A percentile compares a stretch with the other conserved stretches of the same genome.
Evolutionary conservation across 1,139 yeast species (phyloP).

Genomic region (Zygosaccharomyces sapae): DNA sequence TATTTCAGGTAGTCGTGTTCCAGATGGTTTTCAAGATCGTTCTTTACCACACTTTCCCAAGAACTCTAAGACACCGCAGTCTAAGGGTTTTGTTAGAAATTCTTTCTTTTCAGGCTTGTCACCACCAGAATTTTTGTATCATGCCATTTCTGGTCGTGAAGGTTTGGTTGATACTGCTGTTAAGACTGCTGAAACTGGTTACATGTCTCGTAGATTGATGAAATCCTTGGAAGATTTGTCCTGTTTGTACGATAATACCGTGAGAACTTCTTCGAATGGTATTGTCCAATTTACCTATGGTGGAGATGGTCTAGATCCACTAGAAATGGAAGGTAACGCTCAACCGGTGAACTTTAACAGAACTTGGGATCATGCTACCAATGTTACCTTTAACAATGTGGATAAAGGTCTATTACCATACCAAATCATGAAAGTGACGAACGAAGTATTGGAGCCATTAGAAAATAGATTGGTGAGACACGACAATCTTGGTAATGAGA

Average conservation of each 20-base stretch:
- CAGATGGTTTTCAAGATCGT: slow-evolving; percentile 98
- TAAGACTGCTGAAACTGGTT: slow-evolving; percentile 98
- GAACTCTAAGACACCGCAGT: slow-evolving; percentile 93
- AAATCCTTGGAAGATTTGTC: slow-evolving; percentile 95
- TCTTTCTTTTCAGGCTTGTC: slow-evolving; percentile 90
- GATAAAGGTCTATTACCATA: slow-evolving; percentile 67
- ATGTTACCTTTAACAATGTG: slow-evolving; percentile 57
- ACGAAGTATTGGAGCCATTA: slow-evolving; percentile 56
- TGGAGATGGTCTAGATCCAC: slow-evolving; percentile 97
- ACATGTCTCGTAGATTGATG: slow-evolving; percentile 98
- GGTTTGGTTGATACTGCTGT: slow-evolving; percentile 99
- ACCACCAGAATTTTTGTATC: slow-evolving; percentile 96
- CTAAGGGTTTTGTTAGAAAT: slow-evolving; percentile 95
- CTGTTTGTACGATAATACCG: slow-evolving; percentile 89
- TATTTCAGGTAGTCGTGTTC: slow-evolving; percentile 97
- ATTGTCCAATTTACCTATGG: slow-evolving; percentile 98
- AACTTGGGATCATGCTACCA: slow-evolving; percentile 90
- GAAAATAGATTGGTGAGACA: slow-evolving; percentile 57
- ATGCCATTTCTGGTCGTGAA: slow-evolving; percentile 99
- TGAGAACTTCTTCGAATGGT: slow-evolving; percentile 90
- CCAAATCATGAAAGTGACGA: slow-evolving; percentile 55
- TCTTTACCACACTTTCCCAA: slow-evolving; percentile 96
- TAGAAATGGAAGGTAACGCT: slow-evolving; percentile 99
- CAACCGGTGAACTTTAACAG: slow-evolving; percentile 88
- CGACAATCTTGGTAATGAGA: slow-evolving; percentile 67